Evolutionary conservation across 306 rosid species (phyloP).

Genomic region (Cucumis sativus): DNA sequence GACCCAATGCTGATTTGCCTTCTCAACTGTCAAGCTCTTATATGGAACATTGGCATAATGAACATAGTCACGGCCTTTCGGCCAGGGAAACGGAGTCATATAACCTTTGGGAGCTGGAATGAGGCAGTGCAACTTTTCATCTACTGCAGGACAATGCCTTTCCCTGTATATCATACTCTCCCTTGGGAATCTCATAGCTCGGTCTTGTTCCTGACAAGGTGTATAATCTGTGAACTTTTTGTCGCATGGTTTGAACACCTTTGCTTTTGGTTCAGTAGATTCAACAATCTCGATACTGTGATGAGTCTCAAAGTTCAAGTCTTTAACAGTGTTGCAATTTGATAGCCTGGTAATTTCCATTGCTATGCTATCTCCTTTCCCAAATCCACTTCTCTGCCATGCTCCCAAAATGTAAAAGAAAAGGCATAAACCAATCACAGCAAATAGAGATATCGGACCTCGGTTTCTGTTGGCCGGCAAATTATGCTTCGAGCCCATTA

Average conservation of each 20-base stretch:
- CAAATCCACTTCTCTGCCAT: constrained; percentile 87
- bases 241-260: constrained; percentile 69
- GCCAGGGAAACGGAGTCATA: constrained; percentile 84
- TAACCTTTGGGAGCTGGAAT: constrained; percentile 87
- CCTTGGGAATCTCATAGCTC: constrained; percentile 89
- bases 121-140: constrained; percentile 79
- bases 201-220: constrained; percentile 97
- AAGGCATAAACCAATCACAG: constrained; percentile 66
- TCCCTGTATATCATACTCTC: constrained; percentile 95
- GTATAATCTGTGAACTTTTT: constrained; percentile 56
- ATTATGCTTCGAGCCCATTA: constrained; percentile 60
- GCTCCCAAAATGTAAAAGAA: constrained; percentile 93
- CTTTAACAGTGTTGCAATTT: constrained; percentile 45
- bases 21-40: constrained; percentile 79
- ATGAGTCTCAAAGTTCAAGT: constrained; percentile 71
- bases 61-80: constrained; percentile 86
- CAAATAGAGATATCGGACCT: constrained; percentile 63
- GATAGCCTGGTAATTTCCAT: constrained; percentile 45
- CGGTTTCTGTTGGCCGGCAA: constrained; percentile 40
- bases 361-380: constrained; percentile 69
- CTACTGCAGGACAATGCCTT: constrained; percentile 82
- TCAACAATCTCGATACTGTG: constrained; percentile 44
- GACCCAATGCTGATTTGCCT: constrained; percentile 95
- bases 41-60: constrained; percentile 86
- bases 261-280: constrained; percentile 43